Evolutionary conservation across 176 grass and related monocot genomes (phyloP).

Genomic region (Aegilops longissima): DNA sequence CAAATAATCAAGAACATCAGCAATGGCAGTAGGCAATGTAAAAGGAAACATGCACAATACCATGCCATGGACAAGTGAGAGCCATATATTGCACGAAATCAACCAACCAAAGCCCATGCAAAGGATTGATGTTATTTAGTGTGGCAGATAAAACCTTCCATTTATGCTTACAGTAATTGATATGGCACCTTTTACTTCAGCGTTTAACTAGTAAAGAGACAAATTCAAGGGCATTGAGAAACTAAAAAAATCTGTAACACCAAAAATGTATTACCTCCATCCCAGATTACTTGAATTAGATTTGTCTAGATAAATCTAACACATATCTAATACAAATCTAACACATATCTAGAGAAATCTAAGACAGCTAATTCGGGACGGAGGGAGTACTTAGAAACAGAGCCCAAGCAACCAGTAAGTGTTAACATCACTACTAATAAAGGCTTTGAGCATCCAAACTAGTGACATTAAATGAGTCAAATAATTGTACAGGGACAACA

Average conservation of each 20-base stretch:
- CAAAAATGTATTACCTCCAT: background rate
- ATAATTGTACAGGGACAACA: background rate
- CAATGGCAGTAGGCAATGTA: background rate
- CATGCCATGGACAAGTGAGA: background rate
- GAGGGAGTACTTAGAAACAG: background rate
- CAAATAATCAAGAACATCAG: conserved; percentile 31
- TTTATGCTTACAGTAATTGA: conserved; percentile 1
- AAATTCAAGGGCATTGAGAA: background rate
- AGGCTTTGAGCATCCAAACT: background rate
- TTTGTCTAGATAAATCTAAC: too few relatives aligned
- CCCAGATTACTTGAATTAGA: too few relatives aligned
- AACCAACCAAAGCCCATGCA: background rate
- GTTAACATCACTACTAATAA: background rate
- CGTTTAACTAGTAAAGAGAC: background rate
- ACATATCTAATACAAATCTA: too few relatives aligned
- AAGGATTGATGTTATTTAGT: background rate
- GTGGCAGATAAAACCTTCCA: background rate
- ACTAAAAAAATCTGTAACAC: background rate
- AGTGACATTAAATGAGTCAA: background rate
- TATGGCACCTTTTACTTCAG: background rate
- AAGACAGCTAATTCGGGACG: too few relatives aligned
- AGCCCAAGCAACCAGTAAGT: background rate
- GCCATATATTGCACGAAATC: background rate
- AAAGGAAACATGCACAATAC: background rate
- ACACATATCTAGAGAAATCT: too few relatives aligned